Evolutionary conservation across 2,329 filamentous ascomycete genomes (phyloP).

Genomic region (Cercospora nicotianae): DNA sequence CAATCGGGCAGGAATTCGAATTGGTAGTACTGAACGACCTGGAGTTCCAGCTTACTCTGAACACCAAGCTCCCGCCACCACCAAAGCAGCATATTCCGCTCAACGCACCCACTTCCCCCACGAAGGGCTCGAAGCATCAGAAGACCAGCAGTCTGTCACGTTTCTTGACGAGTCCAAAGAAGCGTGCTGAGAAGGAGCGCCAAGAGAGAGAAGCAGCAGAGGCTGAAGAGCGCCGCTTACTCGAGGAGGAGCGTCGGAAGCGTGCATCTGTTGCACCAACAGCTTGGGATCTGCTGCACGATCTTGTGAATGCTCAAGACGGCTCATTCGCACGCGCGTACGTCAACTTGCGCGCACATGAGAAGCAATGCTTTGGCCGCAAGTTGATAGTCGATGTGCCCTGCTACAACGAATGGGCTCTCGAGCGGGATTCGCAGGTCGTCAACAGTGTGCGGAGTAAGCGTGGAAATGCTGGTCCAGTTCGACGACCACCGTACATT

Average conservation of each 20-base stretch:
- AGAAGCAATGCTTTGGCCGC: slow-evolving; percentile 81
- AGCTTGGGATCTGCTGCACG: slow-evolving; percentile 82
- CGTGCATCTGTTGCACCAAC: slow-evolving; percentile 65
- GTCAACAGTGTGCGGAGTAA: slow-evolving; percentile 94
- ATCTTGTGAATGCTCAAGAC: slow-evolving; percentile 78
- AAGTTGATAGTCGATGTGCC: slow-evolving; percentile 85
- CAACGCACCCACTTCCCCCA: slow-evolving; percentile 55
- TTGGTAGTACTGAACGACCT: slow-evolving; percentile 94
- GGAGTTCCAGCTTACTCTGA: slow-evolving; percentile 97
- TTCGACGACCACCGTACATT: slow-evolving; percentile 87
- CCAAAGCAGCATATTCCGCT: slow-evolving; percentile 42
- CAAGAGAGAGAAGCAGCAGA: slow-evolving; percentile 82
- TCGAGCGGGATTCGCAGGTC: slow-evolving; percentile 70
- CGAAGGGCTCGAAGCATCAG: slow-evolving; percentile 62
- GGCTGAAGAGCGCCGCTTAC: slow-evolving; percentile 46
- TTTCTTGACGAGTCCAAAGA: slow-evolving; percentile 91
- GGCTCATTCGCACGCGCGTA: slow-evolving; percentile 94
- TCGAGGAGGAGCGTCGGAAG: slow-evolving; percentile 50
- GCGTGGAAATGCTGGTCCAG: slow-evolving; percentile 57
- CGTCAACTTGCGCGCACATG: slow-evolving; percentile 89
- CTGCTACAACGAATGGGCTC: slow-evolving; percentile 98
- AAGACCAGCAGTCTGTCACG: slow-evolving; percentile 90
- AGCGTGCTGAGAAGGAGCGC: slow-evolving; percentile 90
- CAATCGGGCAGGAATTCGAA: slow-evolving; percentile 97
- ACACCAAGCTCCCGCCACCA: slow-evolving; percentile 77